Percentiles rank a stretch among this genome's conserved stretches.
phyloP scores from a whole-genome alignment of 306 rosid genomes.

The Notholithocarpus densiflorus region DNA sequence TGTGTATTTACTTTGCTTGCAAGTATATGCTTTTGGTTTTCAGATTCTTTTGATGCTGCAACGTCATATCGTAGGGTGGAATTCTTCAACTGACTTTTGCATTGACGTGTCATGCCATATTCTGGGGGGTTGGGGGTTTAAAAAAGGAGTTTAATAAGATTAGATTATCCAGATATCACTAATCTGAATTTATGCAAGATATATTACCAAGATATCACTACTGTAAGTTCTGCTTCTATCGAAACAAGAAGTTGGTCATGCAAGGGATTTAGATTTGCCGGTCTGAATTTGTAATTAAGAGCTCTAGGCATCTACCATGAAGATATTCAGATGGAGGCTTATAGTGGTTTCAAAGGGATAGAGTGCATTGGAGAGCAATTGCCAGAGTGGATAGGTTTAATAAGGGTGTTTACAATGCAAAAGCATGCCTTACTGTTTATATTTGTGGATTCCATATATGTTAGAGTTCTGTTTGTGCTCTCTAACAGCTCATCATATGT shows the following conservation, averaged over 20 bases:
- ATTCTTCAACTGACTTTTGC: background rate
- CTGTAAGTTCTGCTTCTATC: background rate
- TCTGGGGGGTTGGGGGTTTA: background rate
- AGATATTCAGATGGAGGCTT: background rate
- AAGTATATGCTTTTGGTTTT: slow-evolving; percentile 7
- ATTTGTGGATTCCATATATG: background rate
- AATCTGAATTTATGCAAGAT: background rate
- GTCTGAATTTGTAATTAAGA: background rate
- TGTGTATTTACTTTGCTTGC: slow-evolving; percentile 25
- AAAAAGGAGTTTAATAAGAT: background rate
- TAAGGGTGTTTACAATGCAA: background rate
- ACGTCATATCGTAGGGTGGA: background rate
- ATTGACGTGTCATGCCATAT: background rate
- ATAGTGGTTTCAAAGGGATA: background rate
- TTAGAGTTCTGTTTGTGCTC: background rate
- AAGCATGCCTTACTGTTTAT: background rate
- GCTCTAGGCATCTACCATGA: background rate
- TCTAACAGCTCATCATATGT: background rate
- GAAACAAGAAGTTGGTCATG: background rate
- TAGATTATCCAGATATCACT: background rate
- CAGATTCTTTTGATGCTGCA: background rate
- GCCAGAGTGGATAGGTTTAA: background rate
- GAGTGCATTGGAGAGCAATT: background rate
- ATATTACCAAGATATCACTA: background rate
- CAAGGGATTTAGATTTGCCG: background rate